These are phyloP conservation scores for Paracamarosporium sp. DNA, from an alignment of 2,329 filamentous ascomycete genomes.

Conservation along the genomic window DNA sequence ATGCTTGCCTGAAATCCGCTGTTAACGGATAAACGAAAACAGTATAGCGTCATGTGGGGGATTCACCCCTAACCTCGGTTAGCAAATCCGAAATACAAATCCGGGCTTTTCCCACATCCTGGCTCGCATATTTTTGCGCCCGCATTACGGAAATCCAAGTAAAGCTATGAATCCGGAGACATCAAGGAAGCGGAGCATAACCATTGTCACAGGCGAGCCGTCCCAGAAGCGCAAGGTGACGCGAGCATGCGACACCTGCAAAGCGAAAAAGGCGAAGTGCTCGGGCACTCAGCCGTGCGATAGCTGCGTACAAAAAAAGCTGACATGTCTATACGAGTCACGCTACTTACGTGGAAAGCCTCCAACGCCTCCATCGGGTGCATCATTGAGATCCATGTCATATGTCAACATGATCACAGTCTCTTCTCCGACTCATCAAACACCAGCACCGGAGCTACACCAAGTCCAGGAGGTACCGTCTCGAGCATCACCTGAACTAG, in stretches of 20 bases:
- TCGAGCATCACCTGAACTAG: constrained; percentile 54
- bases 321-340: constrained; percentile 32
- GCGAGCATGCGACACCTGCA: constrained; percentile 39
- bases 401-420: background rate
- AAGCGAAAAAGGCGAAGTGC: constrained; percentile 37
- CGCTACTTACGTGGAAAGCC: constrained; percentile 33
- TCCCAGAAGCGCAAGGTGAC: constrained; percentile 28
- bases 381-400: background rate
- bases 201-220: background rate
- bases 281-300: constrained; percentile 35
- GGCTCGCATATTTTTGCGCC: background rate
- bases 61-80: background rate
- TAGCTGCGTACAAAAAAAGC: constrained; percentile 22
- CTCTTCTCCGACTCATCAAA: background rate
- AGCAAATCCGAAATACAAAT: constrained; percentile 10
- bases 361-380: constrained; percentile 17
- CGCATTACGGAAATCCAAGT: background rate
- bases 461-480: constrained; percentile 21
- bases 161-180: background rate
- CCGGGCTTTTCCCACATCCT: constrained; percentile 1
- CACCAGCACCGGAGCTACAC: background rate
- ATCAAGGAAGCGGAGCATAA: background rate
- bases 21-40: background rate
- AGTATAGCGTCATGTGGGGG: background rate
- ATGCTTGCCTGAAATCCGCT: too few relatives aligned